Evolutionary conservation across 2,329 filamentous ascomycete genomes (phyloP).

Genomic region (Fusarium pseudonygamai): DNA sequence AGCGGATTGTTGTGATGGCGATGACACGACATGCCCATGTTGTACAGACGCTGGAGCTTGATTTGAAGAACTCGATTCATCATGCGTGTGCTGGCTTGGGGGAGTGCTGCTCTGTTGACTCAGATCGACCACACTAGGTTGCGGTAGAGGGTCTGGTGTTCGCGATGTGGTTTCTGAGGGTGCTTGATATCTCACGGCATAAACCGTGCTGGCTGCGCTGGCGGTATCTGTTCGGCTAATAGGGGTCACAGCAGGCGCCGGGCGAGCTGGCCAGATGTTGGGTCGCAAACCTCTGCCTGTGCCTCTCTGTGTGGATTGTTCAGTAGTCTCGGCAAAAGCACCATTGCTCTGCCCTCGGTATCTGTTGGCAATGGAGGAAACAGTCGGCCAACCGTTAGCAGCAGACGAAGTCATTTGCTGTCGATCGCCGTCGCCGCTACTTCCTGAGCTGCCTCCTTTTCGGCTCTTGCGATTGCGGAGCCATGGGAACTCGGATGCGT

Average conservation of each 20-base stretch:
- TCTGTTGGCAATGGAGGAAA: slow-evolving; percentile 41
- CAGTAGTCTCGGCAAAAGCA: slow-evolving; percentile 31
- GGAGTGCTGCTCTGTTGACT: slow-evolving; percentile 50
- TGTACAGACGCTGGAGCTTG: slow-evolving; percentile 33
- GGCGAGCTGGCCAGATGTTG: slow-evolving; percentile 65
- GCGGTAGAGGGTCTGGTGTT: slow-evolving; percentile 53
- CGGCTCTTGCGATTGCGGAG: slow-evolving; percentile 50
- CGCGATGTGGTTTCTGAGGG: slow-evolving; percentile 62
- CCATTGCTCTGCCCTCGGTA: slow-evolving; percentile 38
- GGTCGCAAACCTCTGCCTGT: slow-evolving; percentile 56
- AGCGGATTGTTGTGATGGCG: slow-evolving; percentile 14
- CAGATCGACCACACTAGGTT: slow-evolving; percentile 44
- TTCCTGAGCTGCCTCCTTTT: slow-evolving; percentile 40
- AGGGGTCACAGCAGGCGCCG: slow-evolving; percentile 63
- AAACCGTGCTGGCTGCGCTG: slow-evolving; percentile 71
- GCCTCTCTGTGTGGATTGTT: slow-evolving; percentile 42
- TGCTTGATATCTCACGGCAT: slow-evolving; percentile 69
- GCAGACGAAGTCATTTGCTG: slow-evolving; percentile 25
- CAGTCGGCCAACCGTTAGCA: slow-evolving; percentile 43
- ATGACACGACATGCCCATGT: slow-evolving; percentile 34
- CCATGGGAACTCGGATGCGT: slow-evolving; percentile 62
- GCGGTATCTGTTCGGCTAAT: slow-evolving; percentile 70
- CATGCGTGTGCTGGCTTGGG: slow-evolving; percentile 37
- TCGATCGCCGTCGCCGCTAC: slow-evolving; percentile 22
- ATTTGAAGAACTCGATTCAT: slow-evolving; percentile 40